Evolutionary conservation across 441 rosid genomes (phyloP).

Genomic region (Cnidoscolus chayamansa): DNA sequence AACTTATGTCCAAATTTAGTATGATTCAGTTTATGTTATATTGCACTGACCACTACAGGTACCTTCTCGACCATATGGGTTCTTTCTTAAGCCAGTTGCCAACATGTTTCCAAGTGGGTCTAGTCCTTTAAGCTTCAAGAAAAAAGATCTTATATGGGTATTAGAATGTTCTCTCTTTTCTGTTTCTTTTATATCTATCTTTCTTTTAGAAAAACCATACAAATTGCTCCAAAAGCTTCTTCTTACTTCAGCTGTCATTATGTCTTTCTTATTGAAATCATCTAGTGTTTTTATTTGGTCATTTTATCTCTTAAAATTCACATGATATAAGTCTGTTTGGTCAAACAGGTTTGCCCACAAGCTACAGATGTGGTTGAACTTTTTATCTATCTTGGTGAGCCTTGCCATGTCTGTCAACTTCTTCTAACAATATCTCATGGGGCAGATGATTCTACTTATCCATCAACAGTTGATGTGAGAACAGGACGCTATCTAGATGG

Average conservation of each 20-base stretch:
- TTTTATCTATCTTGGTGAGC: slow-evolving; percentile 85
- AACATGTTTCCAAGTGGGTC: slow-evolving; percentile 56
- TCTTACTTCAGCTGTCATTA: slow-evolving; percentile 9
- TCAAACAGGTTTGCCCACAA: slow-evolving; percentile 77
- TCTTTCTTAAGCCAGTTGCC: slow-evolving; percentile 84
- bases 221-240: slow-evolving; percentile 11
- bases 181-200: slow-evolving; percentile 16
- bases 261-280: slow-evolving; percentile 1
- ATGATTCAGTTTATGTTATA: slow-evolving; percentile 19
- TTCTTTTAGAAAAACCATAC: slow-evolving; percentile 2
- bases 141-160: slow-evolving; percentile 87
- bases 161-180: slow-evolving; percentile 19
- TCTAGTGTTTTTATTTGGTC: slow-evolving; percentile 4
- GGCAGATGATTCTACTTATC: slow-evolving; percentile 84
- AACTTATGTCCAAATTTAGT: background rate
- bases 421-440: slow-evolving; percentile 86
- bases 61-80: slow-evolving; percentile 76
- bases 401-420: slow-evolving; percentile 96
- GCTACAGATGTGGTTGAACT: slow-evolving; percentile 81
- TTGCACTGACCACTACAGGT: slow-evolving; percentile 51
- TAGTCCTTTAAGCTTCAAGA: slow-evolving; percentile 71
- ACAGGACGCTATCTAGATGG: slow-evolving; percentile 76
- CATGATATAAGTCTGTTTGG: slow-evolving; percentile 15
- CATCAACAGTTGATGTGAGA: slow-evolving; percentile 83
- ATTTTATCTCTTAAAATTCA: background rate